Percentiles rank a stretch among this genome's conserved stretches.
These are phyloP conservation scores for Penicillium digitatum DNA, from an alignment of 2,329 filamentous ascomycete genomes.

Conservation along the genomic window DNA sequence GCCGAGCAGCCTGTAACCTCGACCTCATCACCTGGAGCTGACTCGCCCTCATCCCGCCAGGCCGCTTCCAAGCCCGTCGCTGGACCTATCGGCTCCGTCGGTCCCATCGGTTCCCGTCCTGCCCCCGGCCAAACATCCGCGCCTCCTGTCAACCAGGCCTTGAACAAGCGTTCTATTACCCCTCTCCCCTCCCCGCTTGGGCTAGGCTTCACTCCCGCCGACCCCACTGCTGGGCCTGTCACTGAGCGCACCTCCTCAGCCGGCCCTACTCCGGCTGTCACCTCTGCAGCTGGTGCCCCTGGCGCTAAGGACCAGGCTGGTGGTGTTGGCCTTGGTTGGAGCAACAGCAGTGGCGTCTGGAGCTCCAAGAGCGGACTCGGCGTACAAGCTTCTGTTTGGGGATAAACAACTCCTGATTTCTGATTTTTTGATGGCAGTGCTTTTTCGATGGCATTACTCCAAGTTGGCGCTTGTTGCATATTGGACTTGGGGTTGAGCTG, in stretches of 20 bases:
- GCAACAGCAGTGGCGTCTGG: slow-evolving; percentile 77
- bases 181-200: slow-evolving; percentile 86
- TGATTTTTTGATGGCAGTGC: neutral
- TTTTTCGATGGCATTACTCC: slow-evolving; percentile 1
- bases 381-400: slow-evolving; percentile 91
- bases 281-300: slow-evolving; percentile 38
- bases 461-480: slow-evolving; percentile 13
- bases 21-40: slow-evolving; percentile 72
- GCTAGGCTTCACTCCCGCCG: slow-evolving; percentile 62
- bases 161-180: slow-evolving; percentile 81
- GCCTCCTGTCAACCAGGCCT: slow-evolving; percentile 52
- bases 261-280: slow-evolving; percentile 55
- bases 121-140: slow-evolving; percentile 52
- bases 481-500: slow-evolving; percentile 17
- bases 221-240: slow-evolving; percentile 29
- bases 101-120: slow-evolving; percentile 89
- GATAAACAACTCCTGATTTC: slow-evolving; percentile 50
- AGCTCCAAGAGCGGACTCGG: slow-evolving; percentile 76
- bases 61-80: slow-evolving; percentile 54
- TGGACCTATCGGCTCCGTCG: slow-evolving; percentile 62
- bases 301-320: slow-evolving; percentile 41
- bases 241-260: slow-evolving; percentile 57
- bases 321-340: slow-evolving; percentile 62
- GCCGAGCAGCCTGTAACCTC: slow-evolving; percentile 70
- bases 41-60: slow-evolving; percentile 67